Evolutionary conservation across 345 rosid genomes (phyloP).

Genomic region (Gossypium rotundifolium): DNA sequence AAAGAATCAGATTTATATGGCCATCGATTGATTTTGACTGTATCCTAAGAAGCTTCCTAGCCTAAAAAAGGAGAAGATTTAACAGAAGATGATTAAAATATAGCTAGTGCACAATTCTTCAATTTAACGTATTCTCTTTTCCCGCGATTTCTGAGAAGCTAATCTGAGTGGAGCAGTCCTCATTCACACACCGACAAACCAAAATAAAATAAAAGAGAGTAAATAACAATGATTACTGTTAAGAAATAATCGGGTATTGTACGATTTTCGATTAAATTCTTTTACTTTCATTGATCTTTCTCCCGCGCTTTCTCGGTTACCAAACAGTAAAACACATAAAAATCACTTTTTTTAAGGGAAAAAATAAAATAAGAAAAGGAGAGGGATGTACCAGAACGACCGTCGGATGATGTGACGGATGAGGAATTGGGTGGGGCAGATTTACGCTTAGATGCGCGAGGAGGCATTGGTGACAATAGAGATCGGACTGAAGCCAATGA

Average conservation of each 20-base stretch:
- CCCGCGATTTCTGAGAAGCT: constrained; percentile 24
- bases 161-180: constrained; percentile 6
- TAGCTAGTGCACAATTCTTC: neutral
- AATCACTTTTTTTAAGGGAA: no score
- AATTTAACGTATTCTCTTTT: neutral
- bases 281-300: neutral
- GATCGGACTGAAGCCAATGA: neutral
- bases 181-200: neutral
- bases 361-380: neutral
- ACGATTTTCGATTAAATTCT: neutral
- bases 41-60: neutral
- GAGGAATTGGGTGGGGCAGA: constrained; percentile 32
- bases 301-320: constrained; percentile 15
- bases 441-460: constrained; percentile 44
- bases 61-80: neutral
- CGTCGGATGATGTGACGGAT: constrained; percentile 27
- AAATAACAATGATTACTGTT: neutral
- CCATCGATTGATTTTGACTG: neutral
- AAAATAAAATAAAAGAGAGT: neutral
- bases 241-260: neutral
- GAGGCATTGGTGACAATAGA: constrained; percentile 32
- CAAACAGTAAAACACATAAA: neutral
- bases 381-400: constrained; percentile 20
- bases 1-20: neutral
- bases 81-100: neutral